Evolutionary conservation across 108 stramenopile genomes (phyloP).

Genomic region (Nannochloropsis salina): DNA sequence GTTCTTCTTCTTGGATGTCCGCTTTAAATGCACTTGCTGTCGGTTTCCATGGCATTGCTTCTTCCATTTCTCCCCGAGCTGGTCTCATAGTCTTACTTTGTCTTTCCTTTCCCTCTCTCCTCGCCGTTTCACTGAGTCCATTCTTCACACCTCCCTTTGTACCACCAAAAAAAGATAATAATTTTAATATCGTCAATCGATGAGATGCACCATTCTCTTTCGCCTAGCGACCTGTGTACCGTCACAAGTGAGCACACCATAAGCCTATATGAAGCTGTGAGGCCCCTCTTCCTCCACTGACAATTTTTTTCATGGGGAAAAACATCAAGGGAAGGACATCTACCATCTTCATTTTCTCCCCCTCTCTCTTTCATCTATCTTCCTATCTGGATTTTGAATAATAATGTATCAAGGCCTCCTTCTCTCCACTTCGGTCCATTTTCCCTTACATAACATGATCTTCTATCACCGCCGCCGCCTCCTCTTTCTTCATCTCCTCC

Average conservation of each 20-base stretch:
- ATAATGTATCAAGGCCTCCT: not conserved
- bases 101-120: not conserved
- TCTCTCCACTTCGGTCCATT: not conserved
- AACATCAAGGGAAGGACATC: too few relatives aligned
- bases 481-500: conserved; percentile 19
- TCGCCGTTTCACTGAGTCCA: not conserved
- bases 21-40: not conserved
- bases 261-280: too few relatives aligned
- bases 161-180: too few relatives aligned
- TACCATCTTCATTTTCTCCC: too few relatives aligned
- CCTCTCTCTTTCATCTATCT: not conserved
- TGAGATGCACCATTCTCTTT: too few relatives aligned
- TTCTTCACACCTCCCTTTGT: too few relatives aligned
- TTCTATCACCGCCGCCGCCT: conserved; percentile 19
- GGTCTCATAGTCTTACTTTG: not conserved
- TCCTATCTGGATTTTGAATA: not conserved
- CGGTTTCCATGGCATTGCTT: not conserved
- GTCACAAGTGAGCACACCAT: too few relatives aligned
- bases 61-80: not conserved
- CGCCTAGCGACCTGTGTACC: too few relatives aligned
- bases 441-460: not conserved
- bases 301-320: too few relatives aligned
- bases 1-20: not conserved
- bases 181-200: too few relatives aligned
- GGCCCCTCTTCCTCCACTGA: too few relatives aligned